These are phyloP conservation scores for Penicillium herquei DNA, from an alignment of 495 filamentous ascomycete species.

Conservation along the genomic window DNA sequence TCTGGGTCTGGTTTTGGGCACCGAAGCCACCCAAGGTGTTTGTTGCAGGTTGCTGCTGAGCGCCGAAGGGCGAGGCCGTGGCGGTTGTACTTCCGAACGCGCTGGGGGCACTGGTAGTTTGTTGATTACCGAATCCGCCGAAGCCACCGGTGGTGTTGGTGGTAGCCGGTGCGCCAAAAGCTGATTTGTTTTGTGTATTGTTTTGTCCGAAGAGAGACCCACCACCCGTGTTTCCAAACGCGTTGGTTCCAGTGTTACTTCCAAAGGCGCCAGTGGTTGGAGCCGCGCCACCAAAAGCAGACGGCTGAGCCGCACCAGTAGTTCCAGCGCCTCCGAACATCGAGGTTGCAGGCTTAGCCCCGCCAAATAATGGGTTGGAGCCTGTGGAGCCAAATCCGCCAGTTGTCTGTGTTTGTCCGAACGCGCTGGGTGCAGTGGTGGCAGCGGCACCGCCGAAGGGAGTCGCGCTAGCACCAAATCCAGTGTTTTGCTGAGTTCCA, in stretches of 20 bases:
- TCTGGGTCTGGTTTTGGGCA: conserved; percentile 41
- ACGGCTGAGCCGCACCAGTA: conserved; percentile 34
- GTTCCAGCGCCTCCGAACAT: conserved; percentile 37
- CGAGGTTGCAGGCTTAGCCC: conserved; percentile 31
- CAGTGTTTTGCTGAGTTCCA: conserved; percentile 39
- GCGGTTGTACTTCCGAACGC: conserved; percentile 33
- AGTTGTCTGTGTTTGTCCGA: conserved; percentile 43
- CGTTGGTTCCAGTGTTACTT: conserved; percentile 21
- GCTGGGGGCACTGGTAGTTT: conserved; percentile 33
- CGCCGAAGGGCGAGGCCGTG: conserved; percentile 36
- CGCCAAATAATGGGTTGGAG: conserved; percentile 45
- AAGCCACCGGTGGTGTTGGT: conserved; percentile 34
- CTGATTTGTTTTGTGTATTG: conserved; percentile 42
- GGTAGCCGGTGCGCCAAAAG: conserved; percentile 37
- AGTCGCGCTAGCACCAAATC: conserved; percentile 53
- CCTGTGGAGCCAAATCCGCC: conserved; percentile 49
- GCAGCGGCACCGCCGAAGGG: conserved; percentile 50
- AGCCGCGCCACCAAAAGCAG: conserved; percentile 32
- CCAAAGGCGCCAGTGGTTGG: conserved; percentile 36
- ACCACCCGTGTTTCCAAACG: conserved; percentile 29
- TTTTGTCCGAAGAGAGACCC: conserved; percentile 48
- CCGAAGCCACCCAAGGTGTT: conserved; percentile 47
- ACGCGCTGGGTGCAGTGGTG: conserved; percentile 45
- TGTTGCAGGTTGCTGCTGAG: conserved; percentile 37
- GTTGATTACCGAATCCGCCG: conserved; percentile 40